phyloP scores from a whole-genome alignment of 306 rosid genomes.

The Fragaria vesca region DNA sequence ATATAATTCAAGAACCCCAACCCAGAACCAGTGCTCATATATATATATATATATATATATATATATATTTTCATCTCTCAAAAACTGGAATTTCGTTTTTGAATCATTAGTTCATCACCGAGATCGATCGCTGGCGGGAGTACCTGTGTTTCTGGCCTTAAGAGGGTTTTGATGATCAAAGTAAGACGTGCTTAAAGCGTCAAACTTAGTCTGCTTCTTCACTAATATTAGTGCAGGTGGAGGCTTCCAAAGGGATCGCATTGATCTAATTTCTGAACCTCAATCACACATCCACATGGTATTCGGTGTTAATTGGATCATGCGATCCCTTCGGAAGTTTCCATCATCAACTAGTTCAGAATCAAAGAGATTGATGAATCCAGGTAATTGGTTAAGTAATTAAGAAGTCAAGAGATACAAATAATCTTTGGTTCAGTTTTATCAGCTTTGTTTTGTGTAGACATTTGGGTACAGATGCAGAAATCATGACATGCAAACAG shows the following conservation, averaged over 20 bases:
- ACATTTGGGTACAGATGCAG: not conserved
- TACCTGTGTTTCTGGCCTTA: not conserved
- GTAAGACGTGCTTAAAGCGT: not conserved
- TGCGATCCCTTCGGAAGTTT: conserved; percentile 75
- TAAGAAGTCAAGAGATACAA: not conserved
- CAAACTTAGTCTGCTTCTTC: not conserved
- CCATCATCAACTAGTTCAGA: conserved; percentile 32
- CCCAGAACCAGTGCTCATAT: conserved; percentile 16
- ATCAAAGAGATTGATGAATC: not conserved
- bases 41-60: too few species aligned
- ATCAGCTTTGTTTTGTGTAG: not conserved
- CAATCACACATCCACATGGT: not conserved
- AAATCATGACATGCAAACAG: not conserved
- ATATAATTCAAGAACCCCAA: conserved; percentile 35
- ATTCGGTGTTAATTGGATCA: conserved; percentile 43
- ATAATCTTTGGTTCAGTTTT: not conserved
- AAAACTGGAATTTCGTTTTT: not conserved
- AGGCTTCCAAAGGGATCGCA: conserved; percentile 94
- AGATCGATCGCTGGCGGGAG: not conserved
- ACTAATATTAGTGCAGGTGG: conserved; percentile 50
- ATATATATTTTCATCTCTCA: not conserved
- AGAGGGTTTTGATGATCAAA: not conserved
- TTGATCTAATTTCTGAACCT: conserved; percentile 49
- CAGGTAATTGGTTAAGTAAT: not conserved
- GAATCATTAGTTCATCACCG: not conserved